Conservation (phyloP, 495 filamentous ascomycete species). For the Xylaria telfairii region DNA sequence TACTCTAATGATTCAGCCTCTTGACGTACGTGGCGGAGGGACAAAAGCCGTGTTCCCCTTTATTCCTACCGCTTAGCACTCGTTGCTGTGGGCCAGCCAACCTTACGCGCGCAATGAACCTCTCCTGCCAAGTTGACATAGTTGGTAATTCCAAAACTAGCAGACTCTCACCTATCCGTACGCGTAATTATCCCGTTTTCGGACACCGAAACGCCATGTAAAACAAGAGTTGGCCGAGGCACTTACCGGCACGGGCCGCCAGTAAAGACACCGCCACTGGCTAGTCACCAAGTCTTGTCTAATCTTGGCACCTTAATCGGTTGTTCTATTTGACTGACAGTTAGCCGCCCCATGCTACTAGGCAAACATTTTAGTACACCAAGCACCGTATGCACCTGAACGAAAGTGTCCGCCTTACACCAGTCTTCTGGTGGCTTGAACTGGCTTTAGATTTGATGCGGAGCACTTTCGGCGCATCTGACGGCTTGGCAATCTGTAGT, state of each 20-base stretch:
- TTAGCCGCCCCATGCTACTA: not conserved
- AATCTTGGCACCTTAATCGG: not conserved
- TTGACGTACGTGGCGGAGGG: not conserved
- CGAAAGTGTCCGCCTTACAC: not conserved
- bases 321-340: not conserved
- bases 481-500: not conserved
- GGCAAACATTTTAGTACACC: not conserved
- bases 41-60: not conserved
- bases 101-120: not conserved
- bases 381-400: not conserved
- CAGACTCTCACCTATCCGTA: not conserved
- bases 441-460: not conserved
- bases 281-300: not conserved
- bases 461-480: not conserved
- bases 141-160: not conserved
- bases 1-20: not conserved
- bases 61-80: not conserved
- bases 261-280: not conserved
- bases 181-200: not conserved
- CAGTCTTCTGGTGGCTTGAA: not conserved
- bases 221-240: not conserved
- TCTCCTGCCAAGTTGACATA: not conserved
- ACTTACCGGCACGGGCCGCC: not conserved
- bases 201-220: not conserved
- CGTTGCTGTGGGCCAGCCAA: not conserved